Base-by-base conservation (phyloP, 1,139 yeast species). In the Hansenula sp. region DNA sequence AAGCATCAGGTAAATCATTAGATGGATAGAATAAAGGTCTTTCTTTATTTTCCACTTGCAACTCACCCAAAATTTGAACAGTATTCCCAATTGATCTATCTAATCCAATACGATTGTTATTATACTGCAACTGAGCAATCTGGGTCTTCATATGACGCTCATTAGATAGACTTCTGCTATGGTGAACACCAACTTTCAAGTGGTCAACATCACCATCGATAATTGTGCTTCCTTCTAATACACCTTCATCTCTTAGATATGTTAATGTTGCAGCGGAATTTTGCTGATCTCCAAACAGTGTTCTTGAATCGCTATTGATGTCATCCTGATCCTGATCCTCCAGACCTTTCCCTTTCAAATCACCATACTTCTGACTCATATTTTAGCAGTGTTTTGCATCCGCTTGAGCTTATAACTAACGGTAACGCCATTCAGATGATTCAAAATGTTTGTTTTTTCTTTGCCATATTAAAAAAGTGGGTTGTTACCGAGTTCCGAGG, bases 1-100 rank as follows among this genome's bases (percentile, higher is more conserved):
- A 41, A 10, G 37, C 25, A 33, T 66, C 62, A 18, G 60, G 52
- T 7, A 66, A 62, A 29, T 67, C 69, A 36, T 59, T 63, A 1
- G 77, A 65, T 0, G 94, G 94, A 52, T 81, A 85, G 52, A 75
- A 81, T 4, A 84, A 72, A 1, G 89, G 88, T 44, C 87, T 64
- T 29, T 65, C 64, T 35, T 63, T 65, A 53, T 83, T 83, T 50
- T 81, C 84, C 4, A 58, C 61, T 34, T 73, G 70, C 25, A 86
- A 62, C 26, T 80, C 82, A 25, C 64, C 60, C 38, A 86, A 61
- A 43, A 83, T 61, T 28, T 71, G 73, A 22, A 72, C 63, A 2
- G 84, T 77, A 29, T 75, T 69, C 44, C 76, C 68, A 44, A 87
- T 82, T 16, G 82, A 70, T 39, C 83, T 64, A 43, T 81, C 85